These are phyloP conservation scores for Zygotorulaspora mrakii DNA, from an alignment of 1,139 yeast genomes.

Conservation along the genomic window DNA sequence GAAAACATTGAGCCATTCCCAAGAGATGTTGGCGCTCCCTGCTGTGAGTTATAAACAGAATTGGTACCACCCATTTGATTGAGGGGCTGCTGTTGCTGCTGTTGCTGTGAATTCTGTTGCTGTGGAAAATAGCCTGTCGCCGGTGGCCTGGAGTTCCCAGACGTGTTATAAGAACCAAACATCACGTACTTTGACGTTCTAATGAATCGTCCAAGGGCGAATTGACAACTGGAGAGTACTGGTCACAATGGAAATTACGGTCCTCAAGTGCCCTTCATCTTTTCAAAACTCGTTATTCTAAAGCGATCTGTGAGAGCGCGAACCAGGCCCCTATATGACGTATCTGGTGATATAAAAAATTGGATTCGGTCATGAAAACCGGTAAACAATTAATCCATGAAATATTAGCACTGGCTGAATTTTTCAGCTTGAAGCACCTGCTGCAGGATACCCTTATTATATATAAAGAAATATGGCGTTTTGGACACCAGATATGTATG, in stretches of 20 bases:
- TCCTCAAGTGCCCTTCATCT: too few relatives aligned
- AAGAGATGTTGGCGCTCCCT: constrained; percentile 11
- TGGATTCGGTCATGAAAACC: too few relatives aligned
- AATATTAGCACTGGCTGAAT: too few relatives aligned
- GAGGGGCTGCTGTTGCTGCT: constrained; percentile 15
- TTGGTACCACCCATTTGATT: constrained; percentile 11
- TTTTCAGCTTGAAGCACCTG: too few relatives aligned
- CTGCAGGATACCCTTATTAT: too few relatives aligned
- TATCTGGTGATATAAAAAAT: too few relatives aligned
- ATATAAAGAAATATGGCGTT: too few relatives aligned
- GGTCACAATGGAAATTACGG: too few relatives aligned
- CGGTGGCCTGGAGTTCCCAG: constrained; percentile 13
- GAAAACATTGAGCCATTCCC: constrained; percentile 10
- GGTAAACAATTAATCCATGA: too few relatives aligned
- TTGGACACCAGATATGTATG: too few relatives aligned
- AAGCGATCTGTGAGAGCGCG: constrained; percentile 6
- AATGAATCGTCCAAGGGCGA: too few relatives aligned
- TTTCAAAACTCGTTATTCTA: constrained; percentile 1
- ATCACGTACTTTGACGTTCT: constrained; percentile 3
- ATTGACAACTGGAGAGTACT: too few relatives aligned
- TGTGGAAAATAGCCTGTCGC: constrained; percentile 16
- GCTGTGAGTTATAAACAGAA: constrained; percentile 17
- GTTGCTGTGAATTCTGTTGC: constrained; percentile 17
- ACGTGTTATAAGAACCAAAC: constrained; percentile 13
- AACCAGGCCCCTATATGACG: constrained; percentile 10